Evolutionary conservation across 2,329 filamentous ascomycete genomes (phyloP).

Genomic region (Chaetomiaceae sp.): DNA sequence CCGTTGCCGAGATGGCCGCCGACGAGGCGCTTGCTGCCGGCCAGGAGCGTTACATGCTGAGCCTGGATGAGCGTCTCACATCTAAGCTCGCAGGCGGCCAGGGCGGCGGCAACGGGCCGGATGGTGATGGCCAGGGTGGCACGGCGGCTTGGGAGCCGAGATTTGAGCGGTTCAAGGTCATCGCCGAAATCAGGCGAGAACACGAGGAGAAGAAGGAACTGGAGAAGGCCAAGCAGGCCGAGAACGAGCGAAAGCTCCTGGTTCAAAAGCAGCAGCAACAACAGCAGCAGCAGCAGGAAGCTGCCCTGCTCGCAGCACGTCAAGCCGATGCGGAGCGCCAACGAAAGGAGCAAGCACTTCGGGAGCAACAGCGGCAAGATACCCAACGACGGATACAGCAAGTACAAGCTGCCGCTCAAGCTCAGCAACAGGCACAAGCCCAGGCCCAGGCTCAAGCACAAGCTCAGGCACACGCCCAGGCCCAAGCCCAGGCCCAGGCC

Average conservation of each 20-base stretch:
- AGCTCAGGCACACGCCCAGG: slow-evolving; percentile 27
- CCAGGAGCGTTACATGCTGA: slow-evolving; percentile 87
- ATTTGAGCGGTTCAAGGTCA: slow-evolving; percentile 87
- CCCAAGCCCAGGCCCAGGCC: slow-evolving; percentile 22
- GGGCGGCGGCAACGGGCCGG: slow-evolving; percentile 54
- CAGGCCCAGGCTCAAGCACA: slow-evolving; percentile 27
- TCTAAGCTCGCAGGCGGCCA: slow-evolving; percentile 54
- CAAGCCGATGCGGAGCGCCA: slow-evolving; percentile 41
- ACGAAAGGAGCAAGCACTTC: slow-evolving; percentile 35
- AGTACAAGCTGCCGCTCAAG: slow-evolving; percentile 22
- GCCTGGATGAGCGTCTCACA: slow-evolving; percentile 77
- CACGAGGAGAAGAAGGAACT: slow-evolving; percentile 72
- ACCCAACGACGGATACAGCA: slow-evolving; percentile 27
- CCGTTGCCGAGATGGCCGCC: slow-evolving; percentile 87
- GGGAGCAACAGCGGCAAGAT: slow-evolving; percentile 31
- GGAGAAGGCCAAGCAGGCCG: slow-evolving; percentile 65
- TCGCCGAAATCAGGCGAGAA: slow-evolving; percentile 76
- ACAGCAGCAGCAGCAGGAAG: slow-evolving; percentile 43
- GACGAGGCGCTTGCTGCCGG: slow-evolving; percentile 89
- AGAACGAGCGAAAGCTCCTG: slow-evolving; percentile 52
- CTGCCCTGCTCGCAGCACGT: slow-evolving; percentile 30
- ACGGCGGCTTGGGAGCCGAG: slow-evolving; percentile 73
- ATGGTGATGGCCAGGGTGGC: slow-evolving; percentile 67
- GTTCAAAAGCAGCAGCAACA: slow-evolving; percentile 45
- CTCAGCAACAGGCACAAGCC: slow-evolving; percentile 23